Conservation (phyloP, 805 yeast species). For the Nematodospora valgi region DNA sequence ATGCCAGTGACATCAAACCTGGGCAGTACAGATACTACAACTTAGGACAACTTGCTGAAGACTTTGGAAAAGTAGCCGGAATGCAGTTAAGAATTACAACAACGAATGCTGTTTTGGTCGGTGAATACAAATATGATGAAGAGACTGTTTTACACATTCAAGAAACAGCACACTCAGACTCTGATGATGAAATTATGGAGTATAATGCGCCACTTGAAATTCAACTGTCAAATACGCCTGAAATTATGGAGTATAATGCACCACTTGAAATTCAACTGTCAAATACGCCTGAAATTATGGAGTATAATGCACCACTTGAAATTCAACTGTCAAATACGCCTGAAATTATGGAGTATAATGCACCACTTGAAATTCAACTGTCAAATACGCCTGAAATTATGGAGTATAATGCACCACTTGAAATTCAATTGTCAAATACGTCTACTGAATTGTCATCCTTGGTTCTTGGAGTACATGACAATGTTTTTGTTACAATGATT, state of each 20-base stretch:
- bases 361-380: too few species aligned
- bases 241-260: background rate
- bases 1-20: conserved; percentile 22
- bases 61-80: conserved; percentile 14
- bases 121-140: conserved; percentile 5
- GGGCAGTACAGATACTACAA: conserved; percentile 26
- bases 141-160: conserved; percentile 5
- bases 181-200: too few species aligned
- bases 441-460: background rate
- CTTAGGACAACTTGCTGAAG: conserved; percentile 16
- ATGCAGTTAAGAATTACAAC: conserved; percentile 19
- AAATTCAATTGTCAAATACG: background rate
- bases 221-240: too few species aligned
- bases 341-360: too few species aligned
- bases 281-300: background rate
- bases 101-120: conserved; percentile 12
- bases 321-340: background rate
- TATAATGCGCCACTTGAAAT: too few species aligned
- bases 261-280: background rate
- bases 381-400: background rate
- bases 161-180: background rate
- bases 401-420: background rate
- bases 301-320: too few species aligned
- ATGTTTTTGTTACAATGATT: conserved; percentile 19
- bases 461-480: conserved; percentile 5